Base-by-base conservation (phyloP, 176 grass and related monocot genomes). In the Secale cereale region DNA sequence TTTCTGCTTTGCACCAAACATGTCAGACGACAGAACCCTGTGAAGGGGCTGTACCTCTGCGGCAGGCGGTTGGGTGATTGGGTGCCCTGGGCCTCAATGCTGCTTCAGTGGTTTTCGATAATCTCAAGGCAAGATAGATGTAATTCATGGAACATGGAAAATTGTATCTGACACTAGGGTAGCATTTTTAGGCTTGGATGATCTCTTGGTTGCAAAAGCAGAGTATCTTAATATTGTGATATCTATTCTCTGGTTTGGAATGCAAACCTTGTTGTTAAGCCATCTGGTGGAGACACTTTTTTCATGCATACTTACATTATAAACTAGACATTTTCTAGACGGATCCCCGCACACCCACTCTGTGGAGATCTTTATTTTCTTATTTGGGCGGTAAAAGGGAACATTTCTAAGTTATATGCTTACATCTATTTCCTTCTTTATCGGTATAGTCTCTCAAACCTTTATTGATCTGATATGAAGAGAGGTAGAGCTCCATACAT, bases 51-150 rank as follows among this genome's bases (percentile, higher is more conserved):
- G 56, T 95, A 98, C 82, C 88, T 94, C 29, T 98, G 93, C 3
- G 93, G 95, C 93, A 77, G 91, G 96, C 7, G 93, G 96, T 23
- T 93, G 93, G 54, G 93, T 98, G 61, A 98, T 98, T 93, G 96
- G 93, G 45, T 17, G 96, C 96, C 4, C 91, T 91, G 22, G 96
- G 96, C 23, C 89, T 93, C 33, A 98, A 95, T 87, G 91, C 96
- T 20, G 96, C 93, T 64, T 59, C 84, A 15, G 10, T 94, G 59
- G 96, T 94, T 70, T 84, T 95, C 65, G 77, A 88, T 81, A 89
- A 98, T 79, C 46, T 87, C 2, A 94, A 82, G 84, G 28, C 6
- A 40, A 71, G 76, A 70, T 82, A 86, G 79, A 31, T 52, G 20
- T 25, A 16, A 22, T 46, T 48, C 36, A 28, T 37, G 31, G 70